A percentile compares a stretch with the other conserved stretches of the same genome.
These are phyloP conservation scores for Nakazawaea holstii DNA, from an alignment of 805 yeast genomes.

Conservation along the genomic window DNA sequence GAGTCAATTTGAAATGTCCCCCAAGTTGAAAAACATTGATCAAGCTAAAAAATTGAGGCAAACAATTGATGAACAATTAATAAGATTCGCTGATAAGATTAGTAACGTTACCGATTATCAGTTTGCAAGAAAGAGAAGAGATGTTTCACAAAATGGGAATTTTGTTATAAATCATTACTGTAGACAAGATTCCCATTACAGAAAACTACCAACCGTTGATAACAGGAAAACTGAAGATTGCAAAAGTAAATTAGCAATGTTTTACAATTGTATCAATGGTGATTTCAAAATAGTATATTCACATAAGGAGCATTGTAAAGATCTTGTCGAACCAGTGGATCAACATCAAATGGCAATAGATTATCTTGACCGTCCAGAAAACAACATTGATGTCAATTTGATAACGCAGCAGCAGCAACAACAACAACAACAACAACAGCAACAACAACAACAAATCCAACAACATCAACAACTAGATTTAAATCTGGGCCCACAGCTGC, in stretches of 20 bases:
- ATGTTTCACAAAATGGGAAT: constrained; percentile 11
- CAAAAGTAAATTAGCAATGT: constrained; percentile 7
- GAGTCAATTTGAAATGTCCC: not conserved
- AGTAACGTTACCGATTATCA: constrained; percentile 7
- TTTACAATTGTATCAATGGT: constrained; percentile 9
- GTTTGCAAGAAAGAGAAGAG: constrained; percentile 11
- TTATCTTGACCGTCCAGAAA: not conserved
- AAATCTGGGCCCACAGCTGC: not conserved
- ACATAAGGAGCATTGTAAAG: constrained; percentile 7
- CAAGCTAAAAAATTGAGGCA: constrained; percentile 7
- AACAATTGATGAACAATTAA: constrained; percentile 7
- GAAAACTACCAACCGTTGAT: constrained; percentile 4
- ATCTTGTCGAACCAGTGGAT: not conserved
- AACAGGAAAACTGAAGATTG: constrained; percentile 11
- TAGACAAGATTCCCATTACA: constrained; percentile 11
- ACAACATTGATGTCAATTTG: constrained; percentile 1
- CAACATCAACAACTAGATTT: not conserved
- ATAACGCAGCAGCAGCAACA: constrained; percentile 3
- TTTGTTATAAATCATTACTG: constrained; percentile 11
- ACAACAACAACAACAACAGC: not conserved
- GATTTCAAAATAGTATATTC: constrained; percentile 10
- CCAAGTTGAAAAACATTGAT: constrained; percentile 7
- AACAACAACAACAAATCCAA: not conserved
- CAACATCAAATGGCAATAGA: not conserved
- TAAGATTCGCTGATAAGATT: constrained; percentile 4